These are phyloP conservation scores for Haplographium delicatum DNA, from an alignment of 495 filamentous ascomycete species.

Conservation along the genomic window DNA sequence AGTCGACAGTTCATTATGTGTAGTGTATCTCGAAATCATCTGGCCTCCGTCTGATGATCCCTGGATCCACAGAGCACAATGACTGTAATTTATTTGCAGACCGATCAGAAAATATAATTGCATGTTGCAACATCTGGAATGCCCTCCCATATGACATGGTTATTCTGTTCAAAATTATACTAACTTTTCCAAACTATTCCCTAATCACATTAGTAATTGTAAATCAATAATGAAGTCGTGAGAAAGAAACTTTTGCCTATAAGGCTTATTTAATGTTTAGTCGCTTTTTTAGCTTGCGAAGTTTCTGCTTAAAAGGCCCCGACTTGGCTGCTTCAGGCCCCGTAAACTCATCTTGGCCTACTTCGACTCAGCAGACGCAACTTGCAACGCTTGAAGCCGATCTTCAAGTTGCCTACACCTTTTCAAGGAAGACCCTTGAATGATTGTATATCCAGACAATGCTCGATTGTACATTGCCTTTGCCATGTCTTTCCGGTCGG, in stretches of 20 bases:
- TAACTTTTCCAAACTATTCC: not conserved
- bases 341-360: slow-evolving; percentile 1
- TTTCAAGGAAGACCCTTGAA: not conserved
- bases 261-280: slow-evolving; percentile 1
- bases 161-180: not conserved
- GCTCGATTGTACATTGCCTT: slow-evolving; percentile 22
- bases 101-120: slow-evolving; percentile 9
- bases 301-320: not conserved
- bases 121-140: slow-evolving; percentile 11
- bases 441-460: slow-evolving; percentile 20
- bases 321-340: not conserved
- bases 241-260: slow-evolving; percentile 1
- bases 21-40: slow-evolving; percentile 19
- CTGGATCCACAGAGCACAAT: slow-evolving; percentile 11
- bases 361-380: slow-evolving; percentile 1
- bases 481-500: slow-evolving; percentile 20
- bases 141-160: not conserved
- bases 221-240: not conserved
- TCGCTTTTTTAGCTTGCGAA: not conserved
- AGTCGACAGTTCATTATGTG: slow-evolving; percentile 15
- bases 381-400: slow-evolving; percentile 3
- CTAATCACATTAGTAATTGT: not conserved
- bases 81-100: slow-evolving; percentile 18
- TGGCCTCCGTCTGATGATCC: slow-evolving; percentile 7
- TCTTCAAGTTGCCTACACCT: not conserved